These are phyloP conservation scores for Ceratocystis eucalypticola DNA, from an alignment of 2,329 filamentous ascomycete species.

Conservation along the genomic window DNA sequence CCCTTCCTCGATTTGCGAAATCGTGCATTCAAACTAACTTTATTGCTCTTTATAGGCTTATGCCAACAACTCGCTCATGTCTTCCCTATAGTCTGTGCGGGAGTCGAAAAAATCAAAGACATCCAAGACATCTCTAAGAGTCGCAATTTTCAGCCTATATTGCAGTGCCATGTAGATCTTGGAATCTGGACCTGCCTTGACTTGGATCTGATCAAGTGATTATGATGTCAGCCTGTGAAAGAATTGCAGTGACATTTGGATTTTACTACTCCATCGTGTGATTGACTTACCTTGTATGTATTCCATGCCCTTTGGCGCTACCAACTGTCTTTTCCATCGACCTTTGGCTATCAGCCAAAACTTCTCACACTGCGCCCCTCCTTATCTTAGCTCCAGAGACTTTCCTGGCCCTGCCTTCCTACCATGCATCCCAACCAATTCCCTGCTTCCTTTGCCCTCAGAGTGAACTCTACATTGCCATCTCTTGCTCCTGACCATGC, in stretches of 20 bases:
- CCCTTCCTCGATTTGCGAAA: background rate
- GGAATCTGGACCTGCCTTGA: background rate
- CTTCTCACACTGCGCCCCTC: background rate
- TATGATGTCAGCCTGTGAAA: background rate
- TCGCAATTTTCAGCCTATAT: background rate
- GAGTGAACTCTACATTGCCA: conserved; percentile 33
- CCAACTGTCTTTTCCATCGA: background rate
- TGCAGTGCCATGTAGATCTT: background rate
- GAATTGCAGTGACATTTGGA: background rate
- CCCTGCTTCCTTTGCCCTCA: conserved; percentile 44
- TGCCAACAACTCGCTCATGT: conserved; percentile 69
- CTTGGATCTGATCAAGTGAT: background rate
- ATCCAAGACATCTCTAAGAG: background rate
- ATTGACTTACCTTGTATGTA: conserved; percentile 4
- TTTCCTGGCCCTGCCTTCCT: conserved; percentile 33
- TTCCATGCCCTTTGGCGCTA: background rate
- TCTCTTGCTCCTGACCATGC: conserved; percentile 43
- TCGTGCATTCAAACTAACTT: background rate
- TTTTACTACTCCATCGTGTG: background rate
- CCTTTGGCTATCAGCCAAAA: background rate
- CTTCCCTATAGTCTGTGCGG: conserved; percentile 23
- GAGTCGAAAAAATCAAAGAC: conserved; percentile 14
- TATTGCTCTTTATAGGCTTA: conserved; percentile 47
- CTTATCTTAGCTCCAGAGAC: conserved; percentile 31
- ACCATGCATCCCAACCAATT: conserved; percentile 51